phyloP scores from a whole-genome alignment of 441 rosid genomes.

The Populus trichocarpa region DNA sequence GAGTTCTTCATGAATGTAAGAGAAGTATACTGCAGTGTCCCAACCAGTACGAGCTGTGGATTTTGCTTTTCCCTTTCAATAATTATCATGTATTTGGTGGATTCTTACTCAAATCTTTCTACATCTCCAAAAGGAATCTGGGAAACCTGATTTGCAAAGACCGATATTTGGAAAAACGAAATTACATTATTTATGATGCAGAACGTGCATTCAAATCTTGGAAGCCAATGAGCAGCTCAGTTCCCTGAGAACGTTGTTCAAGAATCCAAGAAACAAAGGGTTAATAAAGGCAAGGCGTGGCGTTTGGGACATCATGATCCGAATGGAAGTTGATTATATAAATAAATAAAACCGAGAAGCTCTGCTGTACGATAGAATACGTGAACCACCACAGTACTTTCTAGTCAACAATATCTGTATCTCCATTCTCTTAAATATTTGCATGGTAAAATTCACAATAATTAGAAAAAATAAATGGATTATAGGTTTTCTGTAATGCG shows the following conservation, averaged over 20 bases:
- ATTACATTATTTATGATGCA: background rate
- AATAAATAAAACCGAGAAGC: constrained; percentile 1
- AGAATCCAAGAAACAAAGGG: background rate
- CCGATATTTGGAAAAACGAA: constrained; percentile 6
- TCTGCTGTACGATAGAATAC: background rate
- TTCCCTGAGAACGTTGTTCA: constrained; percentile 5
- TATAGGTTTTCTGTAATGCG: background rate
- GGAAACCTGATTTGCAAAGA: background rate
- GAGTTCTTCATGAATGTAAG: too few species aligned
- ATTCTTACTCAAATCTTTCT: background rate
- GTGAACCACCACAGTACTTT: background rate
- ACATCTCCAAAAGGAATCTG: background rate
- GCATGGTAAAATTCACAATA: background rate
- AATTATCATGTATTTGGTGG: background rate
- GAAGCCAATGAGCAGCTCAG: background rate
- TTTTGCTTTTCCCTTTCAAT: background rate
- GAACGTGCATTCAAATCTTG: background rate
- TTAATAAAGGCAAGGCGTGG: constrained; percentile 5
- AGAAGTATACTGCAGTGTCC: background rate
- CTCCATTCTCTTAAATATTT: background rate
- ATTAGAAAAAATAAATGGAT: background rate
- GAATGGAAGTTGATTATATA: background rate
- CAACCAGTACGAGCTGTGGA: background rate
- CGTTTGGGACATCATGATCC: constrained; percentile 12
- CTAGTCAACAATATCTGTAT: background rate